Conservation (phyloP, 2,329 filamentous ascomycete species). For the Arthrobotrys sinensis region DNA sequence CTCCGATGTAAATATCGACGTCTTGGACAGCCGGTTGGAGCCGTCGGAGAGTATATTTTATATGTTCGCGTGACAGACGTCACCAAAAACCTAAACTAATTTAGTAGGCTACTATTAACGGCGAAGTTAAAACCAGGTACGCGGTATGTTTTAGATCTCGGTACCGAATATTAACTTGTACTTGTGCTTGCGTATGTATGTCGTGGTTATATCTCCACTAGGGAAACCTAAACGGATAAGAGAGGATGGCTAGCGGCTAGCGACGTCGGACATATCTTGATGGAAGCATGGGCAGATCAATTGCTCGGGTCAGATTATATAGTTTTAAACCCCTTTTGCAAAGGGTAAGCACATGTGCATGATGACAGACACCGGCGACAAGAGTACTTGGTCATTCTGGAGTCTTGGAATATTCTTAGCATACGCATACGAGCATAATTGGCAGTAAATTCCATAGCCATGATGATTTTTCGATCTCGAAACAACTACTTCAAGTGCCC, state of each 20-base stretch:
- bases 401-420: slow-evolving; percentile 17
- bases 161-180: too few relatives aligned
- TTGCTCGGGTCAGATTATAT: slow-evolving; percentile 5
- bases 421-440: neutral
- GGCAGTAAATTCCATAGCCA: neutral
- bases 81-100: too few relatives aligned
- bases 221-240: neutral
- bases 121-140: neutral
- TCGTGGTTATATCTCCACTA: neutral
- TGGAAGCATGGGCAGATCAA: neutral
- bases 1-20: too few relatives aligned
- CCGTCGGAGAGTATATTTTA: too few relatives aligned
- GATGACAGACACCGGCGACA: neutral
- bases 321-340: neutral
- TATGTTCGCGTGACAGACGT: too few relatives aligned
- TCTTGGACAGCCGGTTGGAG: too few relatives aligned
- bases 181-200: neutral
- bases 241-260: neutral
- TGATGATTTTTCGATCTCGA: neutral
- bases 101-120: too few relatives aligned
- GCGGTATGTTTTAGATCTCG: neutral
- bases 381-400: neutral
- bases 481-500: neutral
- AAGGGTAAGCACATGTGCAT: neutral
- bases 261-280: neutral